A percentile compares a stretch with the other conserved stretches of the same genome.
phyloP scores from a whole-genome alignment of 2,329 filamentous ascomycete genomes.

The Alternaria novae-zelandiae region DNA sequence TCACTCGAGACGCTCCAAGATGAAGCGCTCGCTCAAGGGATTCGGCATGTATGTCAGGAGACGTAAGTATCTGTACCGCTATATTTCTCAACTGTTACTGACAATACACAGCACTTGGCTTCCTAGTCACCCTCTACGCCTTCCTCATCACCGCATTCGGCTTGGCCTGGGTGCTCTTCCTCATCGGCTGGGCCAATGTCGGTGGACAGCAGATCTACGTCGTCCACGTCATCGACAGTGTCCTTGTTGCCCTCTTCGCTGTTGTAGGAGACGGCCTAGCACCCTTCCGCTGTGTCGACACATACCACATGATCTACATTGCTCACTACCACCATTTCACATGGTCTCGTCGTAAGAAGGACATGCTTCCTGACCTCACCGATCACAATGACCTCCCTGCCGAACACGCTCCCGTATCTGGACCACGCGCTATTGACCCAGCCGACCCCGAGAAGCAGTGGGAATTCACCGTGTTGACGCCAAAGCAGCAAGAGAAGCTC shows the following conservation, averaged over 20 bases:
- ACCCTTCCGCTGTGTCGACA: conserved; percentile 78
- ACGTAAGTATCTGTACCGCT: conserved; percentile 56
- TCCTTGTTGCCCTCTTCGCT: conserved; percentile 68
- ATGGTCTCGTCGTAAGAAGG: conserved; percentile 69
- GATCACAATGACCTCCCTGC: conserved; percentile 73
- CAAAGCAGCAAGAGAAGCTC: conserved; percentile 70
- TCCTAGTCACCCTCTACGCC: conserved; percentile 84
- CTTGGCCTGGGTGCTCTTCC: conserved; percentile 86
- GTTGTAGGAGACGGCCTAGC: conserved; percentile 68
- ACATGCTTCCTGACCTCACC: conserved; percentile 65
- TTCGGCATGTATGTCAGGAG: conserved; percentile 80
- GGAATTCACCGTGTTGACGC: conserved; percentile 68
- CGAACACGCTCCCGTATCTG: conserved; percentile 52
- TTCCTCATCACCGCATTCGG: conserved; percentile 84
- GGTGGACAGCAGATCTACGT: conserved; percentile 71
- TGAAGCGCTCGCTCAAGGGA: conserved; percentile 79
- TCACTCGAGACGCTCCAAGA: conserved; percentile 78
- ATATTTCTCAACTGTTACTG: conserved; percentile 7
- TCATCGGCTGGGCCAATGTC: conserved; percentile 89
- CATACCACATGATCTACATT: conserved; percentile 86
- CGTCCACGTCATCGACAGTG: conserved; percentile 62
- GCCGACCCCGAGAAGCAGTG: conserved; percentile 45
- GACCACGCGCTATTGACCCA: conserved; percentile 45
- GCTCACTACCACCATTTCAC: conserved; percentile 73
- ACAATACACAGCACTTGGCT: conserved; percentile 67